Base-by-base conservation (phyloP, 176 grass and related monocot species). In the Eleusine indica region DNA sequence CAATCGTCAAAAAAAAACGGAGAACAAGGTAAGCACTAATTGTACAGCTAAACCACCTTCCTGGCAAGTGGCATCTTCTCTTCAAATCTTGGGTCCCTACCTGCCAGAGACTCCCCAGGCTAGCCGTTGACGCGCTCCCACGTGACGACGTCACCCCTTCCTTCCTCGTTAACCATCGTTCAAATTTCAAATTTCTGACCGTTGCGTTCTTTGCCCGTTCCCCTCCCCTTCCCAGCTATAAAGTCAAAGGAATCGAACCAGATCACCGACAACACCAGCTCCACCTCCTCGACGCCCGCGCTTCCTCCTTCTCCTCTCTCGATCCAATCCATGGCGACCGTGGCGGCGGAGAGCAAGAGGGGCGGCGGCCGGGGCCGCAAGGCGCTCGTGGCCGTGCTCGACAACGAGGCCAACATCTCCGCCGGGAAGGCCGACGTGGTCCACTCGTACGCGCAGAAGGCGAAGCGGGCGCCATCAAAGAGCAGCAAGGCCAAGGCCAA, bases 351-450 rank as follows among this genome's bases (percentile, higher is more conserved):
- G 32, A 74, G 61, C 37, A 94, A 88, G 91, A 90, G 73, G 82
- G 80, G 80, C 35, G 86, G 77, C 11, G 88, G 74, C 4, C 80
- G 90, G 39, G 78, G 87, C 73, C 80, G 93, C 68, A 96, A 92
- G 86, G 61, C 89, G 39, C 89, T 96, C 66, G 89, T 72, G 63
- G 79, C 77, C 2, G 83, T 98, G 76, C 83, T 89, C 2, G 73
- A 91, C 77, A 96, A 52, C 89, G 91, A 96, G 5, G 85, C 71
- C 66, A 98, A 98, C 83, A 98, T 96, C 81, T 96, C 89, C 0
- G 90, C 75, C 0, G 90, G 88, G 65, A 89, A 91, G 68, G 77
- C 69, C 16, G 74, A n/a, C 15, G 74, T 61, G 4, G 69, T 70
- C 14, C 48, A 64, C 52, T 52, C 87, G 22, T 75, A 67, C 3